Conservation (phyloP, 2,329 filamentous ascomycete genomes). For the Stylonectria norvegica region DNA sequence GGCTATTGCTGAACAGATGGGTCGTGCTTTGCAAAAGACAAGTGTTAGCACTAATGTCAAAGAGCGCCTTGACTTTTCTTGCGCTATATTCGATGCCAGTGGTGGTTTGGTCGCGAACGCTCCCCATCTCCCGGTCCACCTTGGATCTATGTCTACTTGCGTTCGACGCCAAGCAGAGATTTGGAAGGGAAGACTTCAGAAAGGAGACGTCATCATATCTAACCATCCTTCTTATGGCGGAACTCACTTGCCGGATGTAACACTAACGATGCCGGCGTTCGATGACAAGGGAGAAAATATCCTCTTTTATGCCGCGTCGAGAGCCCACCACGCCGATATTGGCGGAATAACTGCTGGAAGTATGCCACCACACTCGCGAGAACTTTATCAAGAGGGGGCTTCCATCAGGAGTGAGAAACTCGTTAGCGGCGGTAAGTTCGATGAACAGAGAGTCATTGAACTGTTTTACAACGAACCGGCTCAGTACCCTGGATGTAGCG, state of each 20-base stretch:
- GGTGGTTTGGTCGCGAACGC: constrained; percentile 76
- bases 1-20: constrained; percentile 85
- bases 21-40: constrained; percentile 73
- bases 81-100: constrained; percentile 72
- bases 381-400: constrained; percentile 61
- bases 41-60: constrained; percentile 80
- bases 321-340: constrained; percentile 82
- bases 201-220: constrained; percentile 76
- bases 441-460: constrained; percentile 72
- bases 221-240: constrained; percentile 83
- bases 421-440: constrained; percentile 72
- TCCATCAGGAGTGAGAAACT: constrained; percentile 65
- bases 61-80: constrained; percentile 78
- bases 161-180: constrained; percentile 75
- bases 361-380: constrained; percentile 72
- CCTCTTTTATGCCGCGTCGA: constrained; percentile 76
- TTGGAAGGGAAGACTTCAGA: constrained; percentile 73
- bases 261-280: constrained; percentile 76
- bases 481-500: constrained; percentile 70
- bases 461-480: constrained; percentile 71
- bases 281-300: constrained; percentile 62
- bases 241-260: constrained; percentile 80
- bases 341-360: constrained; percentile 76
- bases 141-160: constrained; percentile 80
- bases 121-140: constrained; percentile 75